Base-by-base conservation (phyloP, 163 green algal genomes). In the Prototheca wickerhamii region DNA sequence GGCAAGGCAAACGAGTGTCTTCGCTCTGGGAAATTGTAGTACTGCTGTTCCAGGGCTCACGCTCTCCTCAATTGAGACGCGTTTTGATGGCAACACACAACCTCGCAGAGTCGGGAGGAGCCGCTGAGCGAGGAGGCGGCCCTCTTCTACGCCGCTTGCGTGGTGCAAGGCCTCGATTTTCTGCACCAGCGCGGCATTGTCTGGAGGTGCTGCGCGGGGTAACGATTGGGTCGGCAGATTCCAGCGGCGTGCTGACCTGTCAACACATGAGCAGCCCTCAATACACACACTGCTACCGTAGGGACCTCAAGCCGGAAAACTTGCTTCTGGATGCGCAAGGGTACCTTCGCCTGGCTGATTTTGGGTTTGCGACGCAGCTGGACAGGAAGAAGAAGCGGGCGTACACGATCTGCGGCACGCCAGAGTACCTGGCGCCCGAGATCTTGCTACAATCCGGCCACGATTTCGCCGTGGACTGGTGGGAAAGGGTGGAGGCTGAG, bases 391-490 rank as follows among this genome's bases (percentile, higher is more conserved):
- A 25, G 46, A 80, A 76, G 31, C 63, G 71, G 49, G 92, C 87
- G 1, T 94, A 89, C 83, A 97, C 91, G 20, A 86, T 97, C 68
- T 97, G 91, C 69, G 92, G 92, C 32, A 98, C 92, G 0, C 91
- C 92, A 3, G 92, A 96, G 72, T 98, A 96, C 81, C 74, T 98
- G 34, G 90, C 92, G 2, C 91, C 92, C 21, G 92, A 95, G 71
- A 61, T 88, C 21, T 68, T 86, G 31, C 72, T 76, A 2, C 79
- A 86, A 64, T 54, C 60, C 37, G 92, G 92, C 6, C 89, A 97
- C 77, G 84, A 73, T 37, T 69, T 69, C 30, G 72, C 81, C 15
- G 89, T 94, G 46, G 92, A 98, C 79, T 98, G 90, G 89, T 91
- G 49, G 0, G 72, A 49, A 49, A 49, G 12, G 10, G 40, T n/a